These are phyloP conservation scores for Pyrenophora graminea DNA, from an alignment of 2,329 filamentous ascomycete species.

Conservation along the genomic window DNA sequence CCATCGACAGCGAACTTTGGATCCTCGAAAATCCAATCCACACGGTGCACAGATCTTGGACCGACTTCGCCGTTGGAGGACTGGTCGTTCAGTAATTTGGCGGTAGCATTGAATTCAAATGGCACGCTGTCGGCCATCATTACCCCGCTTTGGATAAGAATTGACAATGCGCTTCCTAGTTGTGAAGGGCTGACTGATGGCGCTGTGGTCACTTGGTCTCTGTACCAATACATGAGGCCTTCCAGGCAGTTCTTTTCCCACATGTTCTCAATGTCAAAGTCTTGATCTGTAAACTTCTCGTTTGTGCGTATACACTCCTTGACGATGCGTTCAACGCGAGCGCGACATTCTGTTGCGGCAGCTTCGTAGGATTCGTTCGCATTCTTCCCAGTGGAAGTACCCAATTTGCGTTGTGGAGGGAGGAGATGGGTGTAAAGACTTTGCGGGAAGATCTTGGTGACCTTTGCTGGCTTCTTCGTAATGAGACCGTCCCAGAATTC, in stretches of 20 bases:
- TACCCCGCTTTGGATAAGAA: constrained; percentile 29
- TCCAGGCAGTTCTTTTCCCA: constrained; percentile 49
- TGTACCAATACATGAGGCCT: constrained; percentile 49
- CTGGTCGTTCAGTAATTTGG: constrained; percentile 58
- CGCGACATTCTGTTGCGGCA: constrained; percentile 69
- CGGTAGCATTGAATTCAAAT: constrained; percentile 55
- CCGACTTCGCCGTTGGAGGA: constrained; percentile 24
- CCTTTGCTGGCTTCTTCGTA: constrained; percentile 72
- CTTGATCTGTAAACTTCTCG: constrained; percentile 79
- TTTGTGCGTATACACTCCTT: constrained; percentile 73
- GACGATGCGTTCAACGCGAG: constrained; percentile 60
- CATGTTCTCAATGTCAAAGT: constrained; percentile 81
- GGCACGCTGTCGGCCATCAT: constrained; percentile 21
- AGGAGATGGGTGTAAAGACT: constrained; percentile 62
- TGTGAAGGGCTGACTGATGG: constrained; percentile 15
- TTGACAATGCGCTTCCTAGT: constrained; percentile 31
- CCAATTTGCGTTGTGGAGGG: constrained; percentile 43
- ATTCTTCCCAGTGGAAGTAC: constrained; percentile 62
- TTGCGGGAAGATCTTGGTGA: constrained; percentile 69
- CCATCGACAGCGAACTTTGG: constrained; percentile 78
- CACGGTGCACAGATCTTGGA: constrained; percentile 35
- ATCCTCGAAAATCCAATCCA: constrained; percentile 75
- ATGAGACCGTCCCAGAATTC: constrained; percentile 72
- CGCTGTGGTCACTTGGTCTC: constrained; percentile 55
- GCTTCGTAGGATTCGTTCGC: constrained; percentile 71